Conservation (phyloP, 306 rosid species). For the Medicago arabica region DNA sequence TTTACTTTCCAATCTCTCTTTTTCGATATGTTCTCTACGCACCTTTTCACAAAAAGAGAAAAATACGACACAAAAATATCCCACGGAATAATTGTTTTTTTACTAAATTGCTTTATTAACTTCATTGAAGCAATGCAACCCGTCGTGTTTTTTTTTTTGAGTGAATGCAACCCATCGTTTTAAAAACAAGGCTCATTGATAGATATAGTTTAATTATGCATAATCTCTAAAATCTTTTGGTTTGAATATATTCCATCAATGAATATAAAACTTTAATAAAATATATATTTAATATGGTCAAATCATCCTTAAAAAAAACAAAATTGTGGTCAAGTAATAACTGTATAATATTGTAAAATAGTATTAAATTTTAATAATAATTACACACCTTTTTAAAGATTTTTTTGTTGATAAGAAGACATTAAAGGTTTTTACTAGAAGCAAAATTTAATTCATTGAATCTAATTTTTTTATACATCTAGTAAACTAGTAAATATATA, state of each 20-base stretch:
- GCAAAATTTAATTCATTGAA: background rate
- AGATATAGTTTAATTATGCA: too few species aligned
- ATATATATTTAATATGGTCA: background rate
- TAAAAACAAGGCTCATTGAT: too few species aligned
- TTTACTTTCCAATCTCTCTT: background rate
- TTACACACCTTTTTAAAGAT: too few species aligned
- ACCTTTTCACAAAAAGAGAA: background rate
- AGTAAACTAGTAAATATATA: background rate
- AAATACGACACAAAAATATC: background rate
- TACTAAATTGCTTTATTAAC: conserved; percentile 2
- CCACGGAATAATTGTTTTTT: background rate
- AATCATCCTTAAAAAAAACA: too few species aligned
- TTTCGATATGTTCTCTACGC: background rate
- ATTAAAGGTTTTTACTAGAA: background rate
- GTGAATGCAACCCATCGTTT: too few species aligned
- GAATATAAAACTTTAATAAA: background rate
- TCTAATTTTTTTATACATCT: background rate
- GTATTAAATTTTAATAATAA: background rate
- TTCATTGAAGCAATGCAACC: conserved; percentile 6
- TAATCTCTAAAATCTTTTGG: background rate
- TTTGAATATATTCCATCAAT: background rate
- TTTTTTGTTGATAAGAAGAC: too few species aligned
- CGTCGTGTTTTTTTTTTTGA: background rate
- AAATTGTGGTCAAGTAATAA: background rate
- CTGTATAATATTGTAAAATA: background rate